phyloP scores from a whole-genome alignment of 306 rosid species.

The Potentilla sterilis region DNA sequence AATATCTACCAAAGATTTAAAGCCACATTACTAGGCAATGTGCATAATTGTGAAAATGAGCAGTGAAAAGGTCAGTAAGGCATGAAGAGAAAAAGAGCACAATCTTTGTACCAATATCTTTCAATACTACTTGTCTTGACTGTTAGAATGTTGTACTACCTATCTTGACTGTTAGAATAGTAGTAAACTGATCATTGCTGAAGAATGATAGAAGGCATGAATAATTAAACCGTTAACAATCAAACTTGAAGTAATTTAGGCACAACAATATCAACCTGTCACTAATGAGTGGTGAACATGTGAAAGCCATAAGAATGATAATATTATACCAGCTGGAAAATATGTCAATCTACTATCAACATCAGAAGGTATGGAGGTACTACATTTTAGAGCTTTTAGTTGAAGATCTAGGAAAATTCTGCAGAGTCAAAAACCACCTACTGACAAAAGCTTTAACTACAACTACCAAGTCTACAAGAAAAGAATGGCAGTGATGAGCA shows the following conservation, averaged over 20 bases:
- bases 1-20: not conserved
- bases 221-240: not conserved
- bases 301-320: not conserved
- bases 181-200: not conserved
- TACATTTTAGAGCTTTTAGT: not conserved
- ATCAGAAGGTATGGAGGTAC: not conserved
- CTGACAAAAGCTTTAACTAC: not conserved
- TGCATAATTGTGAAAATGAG: not conserved
- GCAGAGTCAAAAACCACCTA: not conserved
- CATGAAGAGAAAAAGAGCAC: not conserved
- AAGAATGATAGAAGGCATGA: not conserved
- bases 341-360: not conserved
- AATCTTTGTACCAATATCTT: not conserved
- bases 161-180: not conserved
- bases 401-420: not conserved
- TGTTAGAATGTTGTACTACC: not conserved
- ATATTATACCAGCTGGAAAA: not conserved
- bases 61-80: not conserved
- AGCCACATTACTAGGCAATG: not conserved
- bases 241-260: not conserved
- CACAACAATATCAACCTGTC: not conserved
- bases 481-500: not conserved
- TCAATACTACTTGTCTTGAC: not conserved
- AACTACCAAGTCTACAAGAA: not conserved
- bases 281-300: not conserved